These are phyloP conservation scores for Suillus paluster DNA, from an alignment of 768 basidiomycete species.

Conservation along the genomic window DNA sequence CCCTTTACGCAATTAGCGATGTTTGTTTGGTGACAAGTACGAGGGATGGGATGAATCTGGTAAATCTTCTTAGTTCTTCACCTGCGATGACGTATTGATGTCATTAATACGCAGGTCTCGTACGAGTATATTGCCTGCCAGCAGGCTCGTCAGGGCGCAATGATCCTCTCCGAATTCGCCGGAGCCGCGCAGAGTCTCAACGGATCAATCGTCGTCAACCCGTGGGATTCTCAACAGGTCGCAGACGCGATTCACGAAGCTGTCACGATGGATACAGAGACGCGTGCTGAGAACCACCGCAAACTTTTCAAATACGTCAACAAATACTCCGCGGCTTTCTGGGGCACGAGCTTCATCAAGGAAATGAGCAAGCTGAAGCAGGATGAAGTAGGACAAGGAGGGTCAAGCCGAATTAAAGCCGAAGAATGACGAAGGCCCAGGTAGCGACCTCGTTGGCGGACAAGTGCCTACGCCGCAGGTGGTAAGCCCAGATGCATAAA, in stretches of 20 bases:
- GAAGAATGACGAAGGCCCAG: conserved; percentile 41
- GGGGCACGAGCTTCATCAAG: conserved; percentile 88
- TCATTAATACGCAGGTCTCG: conserved; percentile 69
- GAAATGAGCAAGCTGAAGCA: conserved; percentile 74
- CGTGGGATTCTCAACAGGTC: conserved; percentile 98
- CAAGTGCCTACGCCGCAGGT: conserved; percentile 37
- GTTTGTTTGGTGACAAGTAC: conserved; percentile 96
- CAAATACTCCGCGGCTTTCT: conserved; percentile 92
- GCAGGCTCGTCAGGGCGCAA: conserved; percentile 88
- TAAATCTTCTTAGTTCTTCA: conserved; percentile 45
- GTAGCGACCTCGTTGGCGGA: conserved; percentile 45
- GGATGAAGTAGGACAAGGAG: conserved; percentile 38
- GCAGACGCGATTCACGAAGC: conserved; percentile 98
- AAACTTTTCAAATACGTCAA: conserved; percentile 97
- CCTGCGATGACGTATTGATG: conserved; percentile 6
- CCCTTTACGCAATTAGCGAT: conserved; percentile 96
- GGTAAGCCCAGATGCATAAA: conserved; percentile 40
- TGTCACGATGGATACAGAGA: conserved; percentile 83
- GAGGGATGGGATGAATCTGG: conserved; percentile 98
- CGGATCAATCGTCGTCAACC: conserved; percentile 96
- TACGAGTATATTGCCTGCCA: conserved; percentile 99
- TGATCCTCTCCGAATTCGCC: conserved; percentile 98
- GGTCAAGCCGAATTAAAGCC: conserved; percentile 40
- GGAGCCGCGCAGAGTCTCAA: conserved; percentile 96
- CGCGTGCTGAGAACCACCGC: conserved; percentile 88